These are phyloP conservation scores for Penstemon barbatus DNA, from an alignment of 257 asterid species.

Conservation along the genomic window DNA sequence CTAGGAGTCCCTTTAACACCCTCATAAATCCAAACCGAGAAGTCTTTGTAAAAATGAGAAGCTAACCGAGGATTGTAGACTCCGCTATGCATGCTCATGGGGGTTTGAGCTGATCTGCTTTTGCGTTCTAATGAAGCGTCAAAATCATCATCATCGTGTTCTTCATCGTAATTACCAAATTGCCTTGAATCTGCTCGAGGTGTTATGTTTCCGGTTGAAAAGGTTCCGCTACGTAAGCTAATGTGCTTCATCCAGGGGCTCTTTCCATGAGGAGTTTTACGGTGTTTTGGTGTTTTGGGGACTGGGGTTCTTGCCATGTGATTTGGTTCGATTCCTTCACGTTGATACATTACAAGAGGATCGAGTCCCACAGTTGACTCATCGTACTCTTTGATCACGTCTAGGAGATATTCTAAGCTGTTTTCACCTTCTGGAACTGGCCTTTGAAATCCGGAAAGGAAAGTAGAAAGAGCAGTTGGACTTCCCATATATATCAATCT, in stretches of 20 bases:
- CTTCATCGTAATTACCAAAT: slow-evolving; percentile 36
- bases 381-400: slow-evolving; percentile 84
- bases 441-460: slow-evolving; percentile 65
- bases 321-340: slow-evolving; percentile 70
- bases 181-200: slow-evolving; percentile 37
- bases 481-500: slow-evolving; percentile 71
- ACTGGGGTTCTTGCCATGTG: slow-evolving; percentile 55
- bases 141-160: slow-evolving; percentile 52
- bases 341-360: slow-evolving; percentile 67
- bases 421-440: slow-evolving; percentile 85
- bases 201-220: slow-evolving; percentile 44
- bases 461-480: slow-evolving; percentile 49
- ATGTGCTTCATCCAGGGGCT: slow-evolving; percentile 55
- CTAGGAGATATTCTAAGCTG: slow-evolving; percentile 70
- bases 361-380: slow-evolving; percentile 75
- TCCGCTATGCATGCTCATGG: slow-evolving; percentile 54
- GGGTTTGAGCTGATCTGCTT: slow-evolving; percentile 41
- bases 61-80: slow-evolving; percentile 60
- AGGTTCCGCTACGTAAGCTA: slow-evolving; percentile 55
- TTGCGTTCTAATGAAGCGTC: slow-evolving; percentile 70
- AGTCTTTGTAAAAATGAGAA: slow-evolving; percentile 85
- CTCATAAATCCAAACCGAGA: slow-evolving; percentile 73
- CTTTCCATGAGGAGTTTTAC: slow-evolving; percentile 39
- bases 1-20: slow-evolving; percentile 78
- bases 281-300: slow-evolving; percentile 41